These are phyloP conservation scores for Vitis hybrid DNA, from an alignment of 177 flowering plant species.

Conservation along the genomic window DNA sequence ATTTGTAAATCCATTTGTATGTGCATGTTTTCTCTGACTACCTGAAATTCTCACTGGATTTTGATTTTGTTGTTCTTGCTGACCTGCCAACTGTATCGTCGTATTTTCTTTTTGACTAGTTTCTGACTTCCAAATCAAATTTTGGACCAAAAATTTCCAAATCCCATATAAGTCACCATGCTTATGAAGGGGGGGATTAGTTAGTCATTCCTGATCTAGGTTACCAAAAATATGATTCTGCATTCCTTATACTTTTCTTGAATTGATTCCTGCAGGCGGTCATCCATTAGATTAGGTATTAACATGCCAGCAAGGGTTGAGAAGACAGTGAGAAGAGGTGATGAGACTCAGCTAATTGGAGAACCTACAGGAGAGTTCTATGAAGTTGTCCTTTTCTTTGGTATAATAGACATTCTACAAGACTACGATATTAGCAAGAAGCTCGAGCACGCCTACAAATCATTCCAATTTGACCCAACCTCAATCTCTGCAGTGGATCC, in stretches of 20 bases:
- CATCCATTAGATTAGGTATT: constrained; percentile 57
- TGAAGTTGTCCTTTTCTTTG: constrained; percentile 72
- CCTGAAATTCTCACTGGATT: no score
- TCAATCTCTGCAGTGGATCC: constrained; percentile 98
- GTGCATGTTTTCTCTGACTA: no score
- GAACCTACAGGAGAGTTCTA: constrained; percentile 79
- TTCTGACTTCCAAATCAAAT: neutral
- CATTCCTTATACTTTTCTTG: neutral
- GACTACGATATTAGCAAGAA: constrained; percentile 96
- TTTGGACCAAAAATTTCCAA: no score
- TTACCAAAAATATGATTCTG: neutral
- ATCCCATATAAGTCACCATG: no score
- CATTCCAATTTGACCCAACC: constrained; percentile 77
- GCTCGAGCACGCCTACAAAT: constrained; percentile 91
- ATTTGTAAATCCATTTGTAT: no score
- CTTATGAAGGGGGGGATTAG: no score
- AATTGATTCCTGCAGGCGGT: constrained; percentile 49
- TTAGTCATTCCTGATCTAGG: no score
- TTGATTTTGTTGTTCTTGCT: neutral
- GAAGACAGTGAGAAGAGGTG: constrained; percentile 51
- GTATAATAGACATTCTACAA: constrained; percentile 95
- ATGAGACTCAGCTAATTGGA: constrained; percentile 63
- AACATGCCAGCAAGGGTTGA: constrained; percentile 89
- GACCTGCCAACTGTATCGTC: neutral
- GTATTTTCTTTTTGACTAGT: neutral